Evolutionary conservation across 805 yeast species (phyloP).

Genomic region (Starmera dryadoides): DNA sequence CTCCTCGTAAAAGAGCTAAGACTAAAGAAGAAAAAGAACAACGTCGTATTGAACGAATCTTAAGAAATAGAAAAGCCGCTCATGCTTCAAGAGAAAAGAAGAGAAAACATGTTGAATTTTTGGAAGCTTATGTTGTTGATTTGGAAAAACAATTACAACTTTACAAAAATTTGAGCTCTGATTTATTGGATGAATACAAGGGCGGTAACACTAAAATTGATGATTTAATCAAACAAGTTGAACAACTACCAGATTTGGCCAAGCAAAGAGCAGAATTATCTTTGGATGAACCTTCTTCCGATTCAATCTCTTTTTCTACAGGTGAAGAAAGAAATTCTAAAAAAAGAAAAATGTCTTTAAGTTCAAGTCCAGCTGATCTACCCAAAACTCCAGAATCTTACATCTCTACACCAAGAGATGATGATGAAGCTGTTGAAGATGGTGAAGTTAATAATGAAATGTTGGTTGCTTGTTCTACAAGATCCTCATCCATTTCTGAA

Average conservation of each 20-base stretch:
- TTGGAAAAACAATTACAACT: constrained; percentile 17
- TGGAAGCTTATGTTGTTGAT: constrained; percentile 40
- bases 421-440: background rate
- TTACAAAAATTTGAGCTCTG: constrained; percentile 9
- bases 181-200: constrained; percentile 8
- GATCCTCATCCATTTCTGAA: constrained; percentile 5
- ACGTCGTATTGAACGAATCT: constrained; percentile 84
- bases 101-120: constrained; percentile 80
- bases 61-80: constrained; percentile 94
- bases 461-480: too few relatives aligned
- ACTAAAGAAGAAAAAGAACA: constrained; percentile 97
- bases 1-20: constrained; percentile 95
- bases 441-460: background rate
- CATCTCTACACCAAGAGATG: constrained; percentile 12
- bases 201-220: constrained; percentile 16
- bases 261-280: constrained; percentile 14
- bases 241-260: constrained; percentile 15
- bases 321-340: too few relatives aligned
- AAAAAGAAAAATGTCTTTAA: too few relatives aligned
- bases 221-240: constrained; percentile 5
- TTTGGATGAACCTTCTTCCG: constrained; percentile 5
- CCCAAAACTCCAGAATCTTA: constrained; percentile 22
- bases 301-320: background rate
- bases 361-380: constrained; percentile 1
- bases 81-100: constrained; percentile 97